Evolutionary conservation across 2,329 filamentous ascomycete genomes (phyloP), one percentile per base, ranked within the genome.

Genomic region (Pseudocercospora crystallina): DNA sequence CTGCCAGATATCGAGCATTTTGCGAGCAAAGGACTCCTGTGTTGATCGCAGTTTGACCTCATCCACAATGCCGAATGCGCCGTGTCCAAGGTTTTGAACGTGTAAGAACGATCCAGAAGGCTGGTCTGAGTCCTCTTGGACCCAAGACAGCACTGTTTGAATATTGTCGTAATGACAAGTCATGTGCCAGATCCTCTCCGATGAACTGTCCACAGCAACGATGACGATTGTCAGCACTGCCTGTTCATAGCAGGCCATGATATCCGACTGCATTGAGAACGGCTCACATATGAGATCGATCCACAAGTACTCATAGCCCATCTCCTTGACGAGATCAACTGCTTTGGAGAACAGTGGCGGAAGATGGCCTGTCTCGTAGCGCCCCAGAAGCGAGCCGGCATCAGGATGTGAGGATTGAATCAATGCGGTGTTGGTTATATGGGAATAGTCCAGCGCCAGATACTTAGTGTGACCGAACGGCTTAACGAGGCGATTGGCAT

Each of bases 261-360:
- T 40, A 34, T 41, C 33, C 8, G 41, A 14, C 14, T 47, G n/a
- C n/a, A n/a, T n/a, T n/a, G n/a, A n/a, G n/a, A n/a, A n/a, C n/a
- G n/a, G n/a, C n/a, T n/a, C 47, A 39, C 51, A 53, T n/a, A 52
- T 30, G 13, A 46, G 30, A 34, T 58, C 52, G 26, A 57, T 49
- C 57, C 57, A 60, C 7, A 60, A 39, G 32, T 60, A 57, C 3
- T 31, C 30, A 12, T 51, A 39, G n/a, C 46, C 42, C 33, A 58
- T 49, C 5, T 51, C 30, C 30, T 38, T 43, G 1, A 49, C 49
- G 5, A 58, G 15, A 2, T 31, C 15, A 8, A 54, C 47, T 2
- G 51, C 51, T 33, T 39, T 33, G 9, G 11, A 30, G 29, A 47
- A 47, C 7, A 5, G 13, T 31, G 11, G 9, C 13, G 26, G 36